Percentiles rank a stretch among this genome's conserved stretches.
Evolutionary conservation across 2,329 filamentous ascomycete genomes (phyloP).

Genomic region (Seiridium unicorne): DNA sequence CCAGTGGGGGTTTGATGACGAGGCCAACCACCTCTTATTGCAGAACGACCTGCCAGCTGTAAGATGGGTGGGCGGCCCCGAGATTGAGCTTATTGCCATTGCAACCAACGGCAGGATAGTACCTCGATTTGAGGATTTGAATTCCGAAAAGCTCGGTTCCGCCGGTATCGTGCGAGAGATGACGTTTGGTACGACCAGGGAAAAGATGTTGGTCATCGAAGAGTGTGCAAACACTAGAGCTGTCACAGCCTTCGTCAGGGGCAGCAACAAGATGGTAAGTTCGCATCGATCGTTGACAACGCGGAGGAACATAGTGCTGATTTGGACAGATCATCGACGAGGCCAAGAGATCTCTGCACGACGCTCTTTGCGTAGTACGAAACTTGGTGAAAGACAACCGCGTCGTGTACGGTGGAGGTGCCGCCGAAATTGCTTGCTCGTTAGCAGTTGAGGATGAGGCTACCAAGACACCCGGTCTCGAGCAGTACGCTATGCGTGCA

Average conservation of each 20-base stretch:
- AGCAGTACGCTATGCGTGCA: slow-evolving; percentile 98
- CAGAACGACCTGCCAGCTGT: slow-evolving; percentile 96
- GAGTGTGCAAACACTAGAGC: slow-evolving; percentile 97
- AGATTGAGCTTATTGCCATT: slow-evolving; percentile 98
- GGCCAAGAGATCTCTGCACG: slow-evolving; percentile 94
- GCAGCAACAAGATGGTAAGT: slow-evolving; percentile 97
- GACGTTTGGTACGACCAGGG: slow-evolving; percentile 93
- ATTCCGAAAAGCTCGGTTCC: slow-evolving; percentile 82
- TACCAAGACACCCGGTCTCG: slow-evolving; percentile 90
- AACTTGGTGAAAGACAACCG: slow-evolving; percentile 96
- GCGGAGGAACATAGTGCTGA: not conserved
- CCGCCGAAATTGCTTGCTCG: slow-evolving; percentile 95
- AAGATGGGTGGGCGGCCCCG: slow-evolving; percentile 95
- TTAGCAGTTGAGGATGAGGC: slow-evolving; percentile 94
- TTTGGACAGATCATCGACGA: slow-evolving; percentile 86
- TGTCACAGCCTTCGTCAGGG: slow-evolving; percentile 93
- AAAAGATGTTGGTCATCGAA: slow-evolving; percentile 99
- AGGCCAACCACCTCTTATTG: slow-evolving; percentile 94
- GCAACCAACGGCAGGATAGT: slow-evolving; percentile 98
- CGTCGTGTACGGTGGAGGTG: slow-evolving; percentile 95
- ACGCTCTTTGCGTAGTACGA: slow-evolving; percentile 94
- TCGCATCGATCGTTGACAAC: too few species aligned
- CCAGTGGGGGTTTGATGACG: slow-evolving; percentile 99
- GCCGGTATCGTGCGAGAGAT: slow-evolving; percentile 92
- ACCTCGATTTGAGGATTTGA: slow-evolving; percentile 93